phyloP scores from a whole-genome alignment of 2,329 filamentous ascomycete species.

The Xylariales sp. region DNA sequence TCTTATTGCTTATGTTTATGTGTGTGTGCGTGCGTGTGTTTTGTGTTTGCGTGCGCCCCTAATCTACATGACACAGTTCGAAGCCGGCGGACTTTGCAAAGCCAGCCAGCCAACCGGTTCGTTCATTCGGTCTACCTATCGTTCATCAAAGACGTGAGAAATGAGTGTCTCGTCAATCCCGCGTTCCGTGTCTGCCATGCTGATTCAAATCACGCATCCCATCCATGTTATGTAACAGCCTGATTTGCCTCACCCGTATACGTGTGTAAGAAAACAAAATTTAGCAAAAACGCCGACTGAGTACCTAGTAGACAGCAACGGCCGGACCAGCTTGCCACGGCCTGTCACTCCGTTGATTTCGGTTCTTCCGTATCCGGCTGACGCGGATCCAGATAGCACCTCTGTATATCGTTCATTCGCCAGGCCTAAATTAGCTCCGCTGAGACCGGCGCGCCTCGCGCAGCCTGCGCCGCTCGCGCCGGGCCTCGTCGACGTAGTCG shows the following conservation, averaged over 20 bases:
- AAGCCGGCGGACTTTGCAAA: not conserved
- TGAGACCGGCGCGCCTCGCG: slow-evolving; percentile 45
- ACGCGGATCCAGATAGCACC: too few species aligned
- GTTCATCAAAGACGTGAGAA: slow-evolving; percentile 1
- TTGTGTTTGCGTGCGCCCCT: not conserved
- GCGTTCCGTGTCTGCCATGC: not conserved
- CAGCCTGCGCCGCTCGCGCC: slow-evolving; percentile 58
- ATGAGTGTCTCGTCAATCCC: slow-evolving; percentile 1
- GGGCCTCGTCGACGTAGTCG: slow-evolving; percentile 57
- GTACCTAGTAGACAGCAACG: not conserved
- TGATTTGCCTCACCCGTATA: not conserved
- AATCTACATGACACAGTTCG: slow-evolving; percentile 28
- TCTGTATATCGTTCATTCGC: not conserved
- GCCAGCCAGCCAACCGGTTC: not conserved
- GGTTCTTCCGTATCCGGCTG: too few species aligned
- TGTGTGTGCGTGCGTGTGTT: not conserved
- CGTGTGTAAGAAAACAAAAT: not conserved
- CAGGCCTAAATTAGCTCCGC: not conserved
- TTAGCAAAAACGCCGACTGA: slow-evolving; percentile 5
- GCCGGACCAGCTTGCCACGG: too few species aligned
- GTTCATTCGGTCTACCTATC: not conserved
- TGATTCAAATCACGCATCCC: not conserved
- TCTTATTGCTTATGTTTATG: slow-evolving; percentile 11
- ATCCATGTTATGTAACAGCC: not conserved
- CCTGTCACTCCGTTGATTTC: too few species aligned